phyloP scores from a whole-genome alignment of 2,329 filamentous ascomycete species.

The Cadophora luteo-olivacea region DNA sequence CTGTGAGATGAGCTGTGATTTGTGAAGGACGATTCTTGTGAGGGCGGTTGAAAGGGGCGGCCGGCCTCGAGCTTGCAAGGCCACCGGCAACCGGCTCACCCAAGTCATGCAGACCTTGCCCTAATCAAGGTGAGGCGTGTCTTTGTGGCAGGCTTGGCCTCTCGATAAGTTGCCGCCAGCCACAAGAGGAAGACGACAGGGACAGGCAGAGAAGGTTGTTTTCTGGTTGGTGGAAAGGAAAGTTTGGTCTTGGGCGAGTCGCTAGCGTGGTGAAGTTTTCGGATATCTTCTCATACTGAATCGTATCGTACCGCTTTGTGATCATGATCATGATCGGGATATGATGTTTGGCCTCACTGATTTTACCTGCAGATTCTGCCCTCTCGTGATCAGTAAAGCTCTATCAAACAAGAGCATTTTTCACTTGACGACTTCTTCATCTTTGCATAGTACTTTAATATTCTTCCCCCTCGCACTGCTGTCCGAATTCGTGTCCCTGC shows the following conservation, averaged over 20 bases:
- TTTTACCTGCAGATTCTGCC: not conserved
- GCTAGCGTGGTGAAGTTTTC: conserved; percentile 1
- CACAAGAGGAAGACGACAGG: not conserved
- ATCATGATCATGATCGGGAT: not conserved
- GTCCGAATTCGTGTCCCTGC: conserved; percentile 2
- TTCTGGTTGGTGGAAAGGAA: not conserved
- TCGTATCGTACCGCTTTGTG: not conserved
- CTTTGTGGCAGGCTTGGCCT: not conserved
- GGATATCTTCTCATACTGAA: not conserved
- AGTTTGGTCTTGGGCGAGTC: not conserved
- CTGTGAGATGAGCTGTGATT: conserved; percentile 5
- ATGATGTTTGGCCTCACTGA: not conserved
- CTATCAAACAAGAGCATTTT: not conserved
- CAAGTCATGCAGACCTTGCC: conserved; percentile 4
- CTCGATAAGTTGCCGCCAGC: conserved; percentile 24
- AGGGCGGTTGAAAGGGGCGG: not conserved
- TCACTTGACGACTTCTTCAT: not conserved
- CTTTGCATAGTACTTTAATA: not conserved
- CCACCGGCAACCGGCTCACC: not conserved
- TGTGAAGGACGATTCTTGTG: not conserved
- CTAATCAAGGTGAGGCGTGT: conserved; percentile 23
- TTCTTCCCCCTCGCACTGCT: not conserved
- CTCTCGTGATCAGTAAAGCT: not conserved
- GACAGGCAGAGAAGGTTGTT: not conserved
- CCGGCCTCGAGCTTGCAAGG: not conserved